Percentiles rank a stretch among this genome's conserved stretches.
Conservation (phyloP, 805 yeast genomes). For the Wickerhamomyces chaumierensis region DNA sequence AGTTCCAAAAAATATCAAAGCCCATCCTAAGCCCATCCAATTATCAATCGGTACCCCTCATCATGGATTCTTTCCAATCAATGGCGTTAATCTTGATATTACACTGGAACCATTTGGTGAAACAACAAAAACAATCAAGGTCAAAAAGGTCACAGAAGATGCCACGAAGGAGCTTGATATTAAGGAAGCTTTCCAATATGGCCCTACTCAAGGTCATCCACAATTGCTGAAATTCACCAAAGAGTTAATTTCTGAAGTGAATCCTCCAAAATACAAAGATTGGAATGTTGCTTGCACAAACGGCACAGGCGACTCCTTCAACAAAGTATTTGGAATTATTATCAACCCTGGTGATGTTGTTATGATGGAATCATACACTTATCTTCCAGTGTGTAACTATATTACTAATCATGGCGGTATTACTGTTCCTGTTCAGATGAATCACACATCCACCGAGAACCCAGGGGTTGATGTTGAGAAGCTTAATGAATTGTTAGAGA, state of each 20-base stretch:
- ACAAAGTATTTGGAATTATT: slow-evolving; percentile 38
- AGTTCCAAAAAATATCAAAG: slow-evolving; percentile 13
- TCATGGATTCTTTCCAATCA: slow-evolving; percentile 13
- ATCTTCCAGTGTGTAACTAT: slow-evolving; percentile 42
- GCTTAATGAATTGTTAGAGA: slow-evolving; percentile 37
- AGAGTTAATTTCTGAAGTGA: slow-evolving; percentile 27
- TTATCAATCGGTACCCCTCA: slow-evolving; percentile 14
- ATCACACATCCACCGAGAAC: slow-evolving; percentile 9
- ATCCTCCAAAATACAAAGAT: slow-evolving; percentile 33
- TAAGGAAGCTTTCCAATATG: slow-evolving; percentile 12
- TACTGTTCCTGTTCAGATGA: slow-evolving; percentile 37
- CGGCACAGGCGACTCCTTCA: slow-evolving; percentile 48
- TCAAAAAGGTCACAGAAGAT: slow-evolving; percentile 6
- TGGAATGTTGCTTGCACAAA: slow-evolving; percentile 36
- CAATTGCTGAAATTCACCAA: slow-evolving; percentile 24
- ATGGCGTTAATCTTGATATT: slow-evolving; percentile 8
- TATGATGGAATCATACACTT: slow-evolving; percentile 57
- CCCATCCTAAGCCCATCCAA: slow-evolving; percentile 65
- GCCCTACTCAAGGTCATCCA: slow-evolving; percentile 10
- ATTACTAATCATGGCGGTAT: slow-evolving; percentile 36
- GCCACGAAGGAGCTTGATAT: slow-evolving; percentile 6
- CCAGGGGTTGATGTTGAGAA: slow-evolving; percentile 41
- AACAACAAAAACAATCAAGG: background rate
- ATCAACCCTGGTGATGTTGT: slow-evolving; percentile 46
- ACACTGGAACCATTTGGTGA: slow-evolving; percentile 8